Conservation (phyloP, 441 rosid genomes). For the Pelargonium citronellum region DNA sequence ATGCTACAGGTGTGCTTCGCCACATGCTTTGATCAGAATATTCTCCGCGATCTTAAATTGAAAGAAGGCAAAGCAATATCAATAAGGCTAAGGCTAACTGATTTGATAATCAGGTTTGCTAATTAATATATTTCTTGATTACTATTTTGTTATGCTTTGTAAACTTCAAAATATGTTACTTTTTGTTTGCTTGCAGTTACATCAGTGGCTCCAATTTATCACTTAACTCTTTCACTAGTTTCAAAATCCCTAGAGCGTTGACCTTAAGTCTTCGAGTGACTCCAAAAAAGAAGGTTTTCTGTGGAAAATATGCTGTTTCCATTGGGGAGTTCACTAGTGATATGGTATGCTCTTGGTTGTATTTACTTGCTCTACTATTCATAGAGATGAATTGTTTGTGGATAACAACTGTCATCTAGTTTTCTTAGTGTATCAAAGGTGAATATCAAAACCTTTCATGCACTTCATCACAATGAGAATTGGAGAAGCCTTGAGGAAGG, state of each 20-base stretch:
- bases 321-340: conserved; percentile 59
- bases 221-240: conserved; percentile 33
- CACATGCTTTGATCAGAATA: conserved; percentile 68
- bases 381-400: background rate
- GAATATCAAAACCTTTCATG: background rate
- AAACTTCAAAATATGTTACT: conserved; percentile 5
- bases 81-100: conserved; percentile 38
- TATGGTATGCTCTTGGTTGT: conserved; percentile 34
- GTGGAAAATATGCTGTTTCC: conserved; percentile 63
- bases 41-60: conserved; percentile 45
- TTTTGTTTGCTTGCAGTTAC: conserved; percentile 39
- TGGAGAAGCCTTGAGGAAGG: conserved; percentile 12
- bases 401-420: background rate
- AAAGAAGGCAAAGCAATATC: conserved; percentile 64
- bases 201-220: conserved; percentile 33
- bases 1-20: conserved; percentile 74
- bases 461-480: background rate
- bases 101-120: conserved; percentile 46
- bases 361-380: background rate
- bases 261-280: conserved; percentile 18
- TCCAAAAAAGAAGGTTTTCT: conserved; percentile 43
- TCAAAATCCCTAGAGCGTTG: conserved; percentile 34
- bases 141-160: background rate
- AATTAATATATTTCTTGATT: conserved; percentile 6
- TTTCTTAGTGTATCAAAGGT: background rate